Conservation (phyloP, 176 grass and related monocot species). For the Carex littledalei region DNA sequence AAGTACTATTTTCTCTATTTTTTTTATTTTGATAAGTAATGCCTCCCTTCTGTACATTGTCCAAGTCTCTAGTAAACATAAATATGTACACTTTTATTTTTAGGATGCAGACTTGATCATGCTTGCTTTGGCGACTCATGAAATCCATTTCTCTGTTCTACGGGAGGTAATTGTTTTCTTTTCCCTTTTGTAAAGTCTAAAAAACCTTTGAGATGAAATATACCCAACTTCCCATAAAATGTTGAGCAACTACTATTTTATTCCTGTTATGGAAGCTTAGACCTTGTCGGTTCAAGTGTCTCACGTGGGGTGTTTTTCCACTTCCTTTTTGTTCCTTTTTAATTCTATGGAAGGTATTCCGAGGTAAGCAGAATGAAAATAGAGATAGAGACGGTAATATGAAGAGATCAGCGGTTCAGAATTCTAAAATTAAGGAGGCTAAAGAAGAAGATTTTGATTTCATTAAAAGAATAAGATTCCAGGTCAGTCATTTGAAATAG, state of each 20-base stretch:
- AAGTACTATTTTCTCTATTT: conserved; percentile 18
- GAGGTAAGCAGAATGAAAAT: not conserved
- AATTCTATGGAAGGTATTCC: conserved; percentile 26
- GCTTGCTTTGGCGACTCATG: conserved; percentile 77
- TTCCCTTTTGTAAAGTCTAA: not conserved
- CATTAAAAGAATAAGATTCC: conserved; percentile 29
- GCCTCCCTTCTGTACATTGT: conserved; percentile 1
- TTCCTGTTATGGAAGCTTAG: not conserved
- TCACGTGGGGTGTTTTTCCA: not conserved
- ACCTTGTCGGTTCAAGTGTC: conserved; percentile 7
- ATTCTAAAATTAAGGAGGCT: not conserved
- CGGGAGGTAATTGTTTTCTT: conserved; percentile 40
- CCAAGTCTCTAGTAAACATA: not conserved
- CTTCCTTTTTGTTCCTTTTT: not conserved
- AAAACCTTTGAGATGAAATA: not conserved
- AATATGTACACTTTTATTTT: conserved; percentile 10
- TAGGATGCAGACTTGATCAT: conserved; percentile 85
- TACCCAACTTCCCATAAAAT: not conserved
- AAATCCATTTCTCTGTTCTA: conserved; percentile 74
- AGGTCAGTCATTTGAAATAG: conserved; percentile 19
- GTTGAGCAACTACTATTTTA: not conserved
- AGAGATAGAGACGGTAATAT: not conserved
- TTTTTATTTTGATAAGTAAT: not conserved
- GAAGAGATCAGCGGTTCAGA: not conserved
- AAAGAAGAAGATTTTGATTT: conserved; percentile 14